Evolutionary conservation across 73 alveolate genomes (phyloP), one percentile per base, ranked within the genome.

Genomic region (Blepharisma stoltei): DNA sequence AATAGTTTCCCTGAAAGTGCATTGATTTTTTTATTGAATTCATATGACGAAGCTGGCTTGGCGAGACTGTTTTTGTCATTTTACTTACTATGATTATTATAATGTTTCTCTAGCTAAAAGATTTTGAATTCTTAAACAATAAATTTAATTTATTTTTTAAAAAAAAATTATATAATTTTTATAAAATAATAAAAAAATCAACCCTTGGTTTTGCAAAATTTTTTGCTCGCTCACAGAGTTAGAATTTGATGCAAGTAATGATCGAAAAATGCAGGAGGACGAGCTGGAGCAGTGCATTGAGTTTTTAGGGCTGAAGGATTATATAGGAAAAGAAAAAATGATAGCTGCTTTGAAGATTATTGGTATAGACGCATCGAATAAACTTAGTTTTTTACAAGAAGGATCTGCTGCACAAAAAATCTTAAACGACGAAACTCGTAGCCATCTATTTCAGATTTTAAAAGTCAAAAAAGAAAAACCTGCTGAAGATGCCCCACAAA

Each of bases 351-450:
- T 60, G 46, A 60, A 60, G 5, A 38, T 14, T 14, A 8, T 18
- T 60, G 73, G 45, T 38, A 25, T 60, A 60, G 23, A 60, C 47
- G 14, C 46, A 14, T n/a, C 38, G 2, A 60, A 60, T 60, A 60
- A 25, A 2, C 23, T 60, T 9, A 60, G 73, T 60, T 25, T 60
- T 38, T 60, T 60, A 14, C 73, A 60, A 25, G 73, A 60, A 60
- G 73, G 73, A 14, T 8, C 37, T 20, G 73, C 73, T 18, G 73
- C 48, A 20, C n/a, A 52, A 52, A 60, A 60, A 25, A 25, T 60
- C 73, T 60, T 60, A 60, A 60, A 60, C 5, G 73, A 60, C 38
- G 73, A 60, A 25, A 60, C 73, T 60, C 45, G 37, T 18, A 60
- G 23, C 5, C 14, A 60, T 4, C 47, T 60, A 8, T 60, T 60